Evolutionary conservation across 2,329 filamentous ascomycete species (phyloP).

Genomic region (Sarocladium kiliense): DNA sequence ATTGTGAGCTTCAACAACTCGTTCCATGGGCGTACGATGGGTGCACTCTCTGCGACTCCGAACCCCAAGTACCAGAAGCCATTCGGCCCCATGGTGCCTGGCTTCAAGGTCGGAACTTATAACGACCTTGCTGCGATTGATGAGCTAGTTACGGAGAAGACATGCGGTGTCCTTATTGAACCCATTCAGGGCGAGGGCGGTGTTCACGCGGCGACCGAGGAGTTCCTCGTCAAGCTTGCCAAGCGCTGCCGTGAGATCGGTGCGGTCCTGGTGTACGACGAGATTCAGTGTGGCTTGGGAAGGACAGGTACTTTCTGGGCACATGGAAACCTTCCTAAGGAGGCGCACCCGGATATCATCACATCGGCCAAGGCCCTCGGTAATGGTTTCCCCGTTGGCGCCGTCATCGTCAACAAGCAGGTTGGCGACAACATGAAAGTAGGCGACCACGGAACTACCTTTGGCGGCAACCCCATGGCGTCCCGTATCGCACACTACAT

Average conservation of each 20-base stretch:
- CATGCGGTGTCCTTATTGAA: conserved; percentile 92
- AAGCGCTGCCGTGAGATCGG: conserved; percentile 80
- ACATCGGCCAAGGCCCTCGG: conserved; percentile 95
- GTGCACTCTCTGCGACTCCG: conserved; percentile 87
- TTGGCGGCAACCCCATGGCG: conserved; percentile 86
- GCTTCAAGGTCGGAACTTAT: conserved; percentile 80
- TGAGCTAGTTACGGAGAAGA: conserved; percentile 72
- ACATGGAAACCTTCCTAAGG: conserved; percentile 65
- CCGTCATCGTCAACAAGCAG: conserved; percentile 41
- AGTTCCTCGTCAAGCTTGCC: conserved; percentile 81
- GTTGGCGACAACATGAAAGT: conserved; percentile 37
- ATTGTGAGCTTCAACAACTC: conserved; percentile 86
- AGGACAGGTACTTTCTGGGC: conserved; percentile 91
- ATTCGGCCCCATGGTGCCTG: conserved; percentile 92
- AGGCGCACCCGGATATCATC: conserved; percentile 88
- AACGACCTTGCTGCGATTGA: conserved; percentile 74
- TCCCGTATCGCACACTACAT: conserved; percentile 83
- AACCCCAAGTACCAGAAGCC: conserved; percentile 97
- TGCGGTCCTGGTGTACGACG: conserved; percentile 87
- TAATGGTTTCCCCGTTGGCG: conserved; percentile 93
- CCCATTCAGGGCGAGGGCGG: conserved; percentile 97
- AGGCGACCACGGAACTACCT: conserved; percentile 91
- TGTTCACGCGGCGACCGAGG: conserved; percentile 74
- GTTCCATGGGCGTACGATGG: conserved; percentile 97
- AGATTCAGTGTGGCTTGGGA: conserved; percentile 91